phyloP scores from a whole-genome alignment of 345 rosid genomes.

The Eucalyptus marginata region DNA sequence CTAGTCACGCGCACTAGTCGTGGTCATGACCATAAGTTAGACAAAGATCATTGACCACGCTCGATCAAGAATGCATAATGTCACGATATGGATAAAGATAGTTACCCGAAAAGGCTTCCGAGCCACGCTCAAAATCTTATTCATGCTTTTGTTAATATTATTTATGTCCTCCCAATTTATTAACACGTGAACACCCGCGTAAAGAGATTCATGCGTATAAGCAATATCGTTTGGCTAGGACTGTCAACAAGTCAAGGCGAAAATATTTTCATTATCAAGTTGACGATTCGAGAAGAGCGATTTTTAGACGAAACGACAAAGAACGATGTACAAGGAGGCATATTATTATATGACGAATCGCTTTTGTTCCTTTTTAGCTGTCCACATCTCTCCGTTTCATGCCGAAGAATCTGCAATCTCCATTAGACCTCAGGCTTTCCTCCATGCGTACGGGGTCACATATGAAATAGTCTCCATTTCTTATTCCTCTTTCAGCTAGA shows the following conservation, averaged over 20 bases:
- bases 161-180: not conserved
- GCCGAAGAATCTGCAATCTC: not conserved
- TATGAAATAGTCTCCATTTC: not conserved
- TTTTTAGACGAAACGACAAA: not conserved
- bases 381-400: not conserved
- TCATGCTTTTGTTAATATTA: not conserved
- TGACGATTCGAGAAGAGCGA: not conserved
- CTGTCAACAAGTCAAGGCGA: not conserved
- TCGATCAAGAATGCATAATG: not conserved
- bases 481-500: not conserved
- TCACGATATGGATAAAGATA: not conserved
- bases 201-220: not conserved
- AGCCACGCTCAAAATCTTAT: not conserved
- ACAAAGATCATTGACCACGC: not conserved
- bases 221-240: not conserved
- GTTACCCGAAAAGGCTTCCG: not conserved
- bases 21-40: not conserved
- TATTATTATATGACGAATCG: not conserved
- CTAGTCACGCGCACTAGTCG: not conserved
- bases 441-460: not conserved
- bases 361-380: not conserved
- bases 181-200: not conserved
- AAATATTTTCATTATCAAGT: no score
- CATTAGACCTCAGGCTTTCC: not conserved
- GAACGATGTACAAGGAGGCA: not conserved